Conservation (phyloP, 257 asterid species). For the Nicotiana knightiana region DNA sequence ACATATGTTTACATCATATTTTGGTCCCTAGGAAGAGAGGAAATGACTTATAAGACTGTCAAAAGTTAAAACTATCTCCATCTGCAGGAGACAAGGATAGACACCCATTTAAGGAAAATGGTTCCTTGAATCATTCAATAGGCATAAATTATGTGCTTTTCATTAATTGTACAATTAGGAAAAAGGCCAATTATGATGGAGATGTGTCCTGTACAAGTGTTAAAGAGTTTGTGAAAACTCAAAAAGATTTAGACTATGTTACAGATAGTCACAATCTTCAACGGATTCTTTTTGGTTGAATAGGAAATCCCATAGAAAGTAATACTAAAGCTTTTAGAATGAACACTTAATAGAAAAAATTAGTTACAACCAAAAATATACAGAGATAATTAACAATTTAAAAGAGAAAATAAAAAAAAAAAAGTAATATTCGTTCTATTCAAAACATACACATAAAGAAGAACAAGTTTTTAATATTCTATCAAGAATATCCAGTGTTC, state of each 20-base stretch:
- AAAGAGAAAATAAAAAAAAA: not conserved
- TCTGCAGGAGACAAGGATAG: conserved; percentile 32
- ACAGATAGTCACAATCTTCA: conserved; percentile 40
- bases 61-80: conserved; percentile 40
- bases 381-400: too few relatives aligned
- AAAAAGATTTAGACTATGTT: conserved; percentile 22
- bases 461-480: conserved; percentile 16
- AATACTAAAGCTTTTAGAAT: not conserved
- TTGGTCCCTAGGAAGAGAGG: conserved; percentile 3
- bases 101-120: conserved; percentile 30
- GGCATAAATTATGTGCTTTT: not conserved
- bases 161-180: not conserved
- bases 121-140: conserved; percentile 28
- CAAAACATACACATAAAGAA: conserved; percentile 11
- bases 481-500: conserved; percentile 37
- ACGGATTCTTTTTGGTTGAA: not conserved
- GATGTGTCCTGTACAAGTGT: conserved; percentile 20
- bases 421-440: not conserved
- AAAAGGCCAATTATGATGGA: conserved; percentile 17
- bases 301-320: not conserved
- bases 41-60: conserved; percentile 29
- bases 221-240: conserved; percentile 20
- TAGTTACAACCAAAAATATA: not conserved
- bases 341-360: conserved; percentile 14
- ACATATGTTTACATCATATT: conserved; percentile 17